Evolutionary conservation across 2,329 filamentous ascomycete genomes (phyloP).

Genomic region (Beauveria varroae): DNA sequence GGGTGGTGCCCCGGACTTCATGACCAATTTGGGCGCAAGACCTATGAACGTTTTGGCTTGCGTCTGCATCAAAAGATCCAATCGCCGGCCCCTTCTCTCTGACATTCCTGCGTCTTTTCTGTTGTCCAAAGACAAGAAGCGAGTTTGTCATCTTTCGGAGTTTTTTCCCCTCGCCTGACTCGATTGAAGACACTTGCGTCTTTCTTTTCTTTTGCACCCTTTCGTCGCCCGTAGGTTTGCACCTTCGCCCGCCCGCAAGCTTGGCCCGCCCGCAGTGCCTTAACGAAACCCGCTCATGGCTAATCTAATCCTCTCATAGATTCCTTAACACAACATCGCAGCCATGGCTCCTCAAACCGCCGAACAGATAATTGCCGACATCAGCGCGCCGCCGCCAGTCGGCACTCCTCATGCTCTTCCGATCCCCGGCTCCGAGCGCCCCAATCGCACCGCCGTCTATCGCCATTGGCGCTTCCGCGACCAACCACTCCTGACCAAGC

Average conservation of each 20-base stretch:
- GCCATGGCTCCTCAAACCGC: constrained; percentile 4
- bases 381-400: constrained; percentile 58
- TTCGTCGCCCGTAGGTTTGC: neutral
- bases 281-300: neutral
- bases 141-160: neutral
- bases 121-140: constrained; percentile 5
- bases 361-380: constrained; percentile 27
- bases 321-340: constrained; percentile 22
- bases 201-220: neutral
- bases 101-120: neutral
- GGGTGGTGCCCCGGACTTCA: constrained; percentile 7
- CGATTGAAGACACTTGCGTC: neutral
- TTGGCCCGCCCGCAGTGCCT: neutral
- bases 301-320: neutral
- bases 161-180: neutral
- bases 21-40: constrained; percentile 3
- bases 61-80: neutral
- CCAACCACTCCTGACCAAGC: constrained; percentile 59
- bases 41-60: neutral
- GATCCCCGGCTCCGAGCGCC: constrained; percentile 64
- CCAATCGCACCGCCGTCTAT: constrained; percentile 70
- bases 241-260: neutral
- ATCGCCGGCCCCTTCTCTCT: neutral
- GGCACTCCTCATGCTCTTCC: constrained; percentile 73
- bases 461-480: constrained; percentile 74